Evolutionary conservation across 345 rosid genomes (phyloP), one percentile per base, ranked within the genome.

Genomic region (Brassica incana): DNA sequence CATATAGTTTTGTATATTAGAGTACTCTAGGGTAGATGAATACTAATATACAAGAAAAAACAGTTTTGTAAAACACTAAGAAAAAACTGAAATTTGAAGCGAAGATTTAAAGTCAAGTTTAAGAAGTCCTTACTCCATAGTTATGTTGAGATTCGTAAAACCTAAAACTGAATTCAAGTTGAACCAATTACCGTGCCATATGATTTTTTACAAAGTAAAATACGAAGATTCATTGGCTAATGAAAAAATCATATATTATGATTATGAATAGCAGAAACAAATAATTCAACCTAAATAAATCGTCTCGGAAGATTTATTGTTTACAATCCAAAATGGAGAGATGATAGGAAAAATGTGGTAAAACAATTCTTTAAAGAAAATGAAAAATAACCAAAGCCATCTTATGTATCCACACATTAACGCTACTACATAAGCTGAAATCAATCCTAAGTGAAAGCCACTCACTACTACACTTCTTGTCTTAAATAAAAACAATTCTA

Each of bases 401-500:
- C 36, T 69, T 16, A 69, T 16, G 78, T 5, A 67, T 67, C 74
- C 72, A 66, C 50, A 66, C 54, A 45, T 67, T 48, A 74, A 63
- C 75, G 58, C 58, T 50, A 50, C 66, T 69, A 74, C 71, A 73
- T 74, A 62, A 66, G 29, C 69, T 65, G 25, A 67, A 59, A 67
- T 27, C 70, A 64, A 54, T 16, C 79, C 83, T 80, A 75, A 70
- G 25, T 11, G 50, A 68, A 40, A 66, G 23, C n/a, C 27, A 52
- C 38, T 62, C 63, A 61, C 71, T 52, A 75, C 76, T 80, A 80
- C 5, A 25, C 45, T 56, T 67, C 50, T 67, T 15, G 78, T 74
- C 78, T 79, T 68, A 69, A 66, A 48, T 61, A 68, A 43, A 45
- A 79, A 74, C 75, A 79, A 74, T 50, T 69, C 75, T 79, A 79